Conservation (phyloP, 2,329 filamentous ascomycete species). For the Cercospora sojina region DNA sequence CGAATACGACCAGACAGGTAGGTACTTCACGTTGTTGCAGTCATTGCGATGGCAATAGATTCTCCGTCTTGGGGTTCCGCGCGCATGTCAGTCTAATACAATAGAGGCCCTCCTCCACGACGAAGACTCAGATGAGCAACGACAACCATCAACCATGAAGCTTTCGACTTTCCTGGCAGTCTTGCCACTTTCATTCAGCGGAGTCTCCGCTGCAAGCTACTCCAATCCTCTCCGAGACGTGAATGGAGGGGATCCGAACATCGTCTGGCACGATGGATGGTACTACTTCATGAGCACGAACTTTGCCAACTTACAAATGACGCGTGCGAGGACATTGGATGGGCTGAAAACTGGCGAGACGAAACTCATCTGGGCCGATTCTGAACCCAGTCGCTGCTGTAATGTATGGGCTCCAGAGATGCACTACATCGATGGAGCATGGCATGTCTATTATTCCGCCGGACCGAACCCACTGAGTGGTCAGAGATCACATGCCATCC, state of each 20-base stretch:
- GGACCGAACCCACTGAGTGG: constrained; percentile 48
- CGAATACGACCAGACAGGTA: background rate
- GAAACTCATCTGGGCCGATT: constrained; percentile 53
- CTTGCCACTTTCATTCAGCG: background rate
- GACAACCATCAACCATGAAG: constrained; percentile 1
- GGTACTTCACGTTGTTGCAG: background rate
- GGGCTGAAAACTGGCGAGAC: constrained; percentile 56
- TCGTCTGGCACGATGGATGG: constrained; percentile 54
- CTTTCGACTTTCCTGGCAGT: background rate
- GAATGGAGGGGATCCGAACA: constrained; percentile 55
- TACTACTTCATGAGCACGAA: constrained; percentile 60
- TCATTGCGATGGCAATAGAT: background rate
- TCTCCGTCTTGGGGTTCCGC: constrained; percentile 7
- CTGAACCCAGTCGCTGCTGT: constrained; percentile 50
- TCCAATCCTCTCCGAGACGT: constrained; percentile 54
- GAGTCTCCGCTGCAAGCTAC: constrained; percentile 36
- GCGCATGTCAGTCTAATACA: background rate
- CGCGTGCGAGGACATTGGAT: constrained; percentile 54
- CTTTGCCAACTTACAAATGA: constrained; percentile 57
- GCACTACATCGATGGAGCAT: constrained; percentile 49
- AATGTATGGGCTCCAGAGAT: constrained; percentile 59
- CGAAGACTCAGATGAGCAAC: background rate
- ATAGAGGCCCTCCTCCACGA: background rate
- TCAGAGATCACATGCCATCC: constrained; percentile 55
- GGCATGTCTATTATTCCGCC: constrained; percentile 61